Evolutionary conservation across 441 rosid genomes (phyloP).

Genomic region (Raphanus hybrid): DNA sequence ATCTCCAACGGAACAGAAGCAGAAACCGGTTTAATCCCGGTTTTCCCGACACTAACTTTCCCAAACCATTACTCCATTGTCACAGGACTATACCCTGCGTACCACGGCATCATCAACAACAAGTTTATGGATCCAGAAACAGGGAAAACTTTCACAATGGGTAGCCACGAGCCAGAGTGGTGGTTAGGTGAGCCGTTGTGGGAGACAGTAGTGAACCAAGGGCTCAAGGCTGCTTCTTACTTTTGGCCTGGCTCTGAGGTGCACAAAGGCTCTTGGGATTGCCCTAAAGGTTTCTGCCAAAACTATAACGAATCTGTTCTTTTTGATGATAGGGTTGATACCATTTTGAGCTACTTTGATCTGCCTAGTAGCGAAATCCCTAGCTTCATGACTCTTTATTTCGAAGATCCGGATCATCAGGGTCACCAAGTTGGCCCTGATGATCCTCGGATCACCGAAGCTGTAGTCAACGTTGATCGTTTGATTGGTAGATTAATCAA

Average conservation of each 20-base stretch:
- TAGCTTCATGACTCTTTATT: conserved; percentile 79
- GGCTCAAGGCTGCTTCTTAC: conserved; percentile 76
- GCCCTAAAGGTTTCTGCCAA: conserved; percentile 67
- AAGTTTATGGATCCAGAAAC: conserved; percentile 63
- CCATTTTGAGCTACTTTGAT: conserved; percentile 81
- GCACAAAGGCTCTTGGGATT: conserved; percentile 83
- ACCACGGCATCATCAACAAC: conserved; percentile 82
- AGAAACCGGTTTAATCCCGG: conserved; percentile 84
- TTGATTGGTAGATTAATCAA: conserved; percentile 80
- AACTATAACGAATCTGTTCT: conserved; percentile 76
- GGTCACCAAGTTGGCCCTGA: conserved; percentile 96
- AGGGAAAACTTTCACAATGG: conserved; percentile 68
- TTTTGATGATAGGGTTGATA: conserved; percentile 86
- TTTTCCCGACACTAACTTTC: conserved; percentile 86
- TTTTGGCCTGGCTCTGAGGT: conserved; percentile 99
- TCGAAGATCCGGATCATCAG: conserved; percentile 97
- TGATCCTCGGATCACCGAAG: conserved; percentile 83
- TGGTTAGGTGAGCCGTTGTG: conserved; percentile 97
- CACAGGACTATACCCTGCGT: conserved; percentile 92
- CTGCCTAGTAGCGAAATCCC: conserved; percentile 73
- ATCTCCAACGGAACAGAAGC: conserved; percentile 88
- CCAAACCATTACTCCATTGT: conserved; percentile 96
- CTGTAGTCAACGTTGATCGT: conserved; percentile 71
- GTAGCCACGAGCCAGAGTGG: conserved; percentile 88
- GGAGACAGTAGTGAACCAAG: conserved; percentile 89